Evolutionary conservation across 2,329 filamentous ascomycete species (phyloP), one percentile per base, ranked within the genome.

Genomic region (Apiospora malaysiana): DNA sequence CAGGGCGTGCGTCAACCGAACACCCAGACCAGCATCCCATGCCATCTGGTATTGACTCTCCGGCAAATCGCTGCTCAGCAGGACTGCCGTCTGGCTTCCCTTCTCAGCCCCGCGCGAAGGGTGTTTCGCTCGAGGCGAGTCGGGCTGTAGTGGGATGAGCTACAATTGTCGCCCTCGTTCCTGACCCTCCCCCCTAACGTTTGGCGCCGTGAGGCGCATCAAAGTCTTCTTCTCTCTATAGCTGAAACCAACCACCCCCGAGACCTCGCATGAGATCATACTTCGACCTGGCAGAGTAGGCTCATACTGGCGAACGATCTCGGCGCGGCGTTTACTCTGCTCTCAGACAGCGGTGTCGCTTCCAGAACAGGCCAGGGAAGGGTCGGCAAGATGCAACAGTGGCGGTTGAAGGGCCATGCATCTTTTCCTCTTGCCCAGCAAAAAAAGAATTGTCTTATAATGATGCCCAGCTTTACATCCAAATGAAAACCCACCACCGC

Each of bases 361-460:
- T 43, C 72, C 71, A 66, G 69, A 68, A 69, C 42, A 27, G 59
- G 71, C 67, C 70, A 59, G 70, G 69, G 66, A 68, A 68, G 72
- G 70, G 71, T 72, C 69, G 74, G 73, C 71, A 75, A 72, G 75
- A 75, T 72, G 70, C 75, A 71, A 69, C 69, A 51, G 72, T 72
- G 72, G 74, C 77, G 72, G 74, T 71, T 76, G 76, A 78, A 78
- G 76, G 76, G 77, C 75, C 73, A 72, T 74, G 75, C 75, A 77
- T 74, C 72, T 21, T 51, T 59, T 59, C 40, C 43, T 32, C 43
- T 74, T 73, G 74, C 75, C 77, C 76, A 71, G 70, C 78, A 74
- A 76, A 76, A 76, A 78, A 75, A 73, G 71, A 72, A 59, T 72
- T 73, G 70, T 73, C 16, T 45, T 45, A 71, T 73, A 74, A 72